Evolutionary conservation across 257 asterid species (phyloP).

Genomic region (Verbascum thapsus): DNA sequence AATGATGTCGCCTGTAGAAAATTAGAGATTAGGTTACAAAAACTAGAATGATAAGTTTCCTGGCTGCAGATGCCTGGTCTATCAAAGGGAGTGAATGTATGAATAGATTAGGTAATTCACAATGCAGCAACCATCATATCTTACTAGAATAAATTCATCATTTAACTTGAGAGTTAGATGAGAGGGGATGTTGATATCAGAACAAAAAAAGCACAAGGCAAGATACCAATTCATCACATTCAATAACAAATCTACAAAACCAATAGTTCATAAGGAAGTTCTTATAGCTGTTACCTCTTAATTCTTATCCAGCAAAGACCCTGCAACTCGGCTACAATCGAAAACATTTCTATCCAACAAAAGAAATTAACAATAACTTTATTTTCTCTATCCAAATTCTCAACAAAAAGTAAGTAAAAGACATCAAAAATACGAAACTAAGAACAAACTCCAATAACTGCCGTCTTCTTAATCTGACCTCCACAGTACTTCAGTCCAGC

Average conservation of each 20-base stretch:
- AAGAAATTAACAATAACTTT: conserved; percentile 33
- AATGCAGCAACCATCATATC: too few species aligned
- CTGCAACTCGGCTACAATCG: conserved; percentile 11
- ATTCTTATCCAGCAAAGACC: too few species aligned
- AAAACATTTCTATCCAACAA: conserved; percentile 22
- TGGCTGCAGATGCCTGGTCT: too few species aligned
- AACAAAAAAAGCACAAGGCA: neutral
- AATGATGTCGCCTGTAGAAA: too few species aligned
- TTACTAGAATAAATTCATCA: too few species aligned
- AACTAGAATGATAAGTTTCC: too few species aligned
- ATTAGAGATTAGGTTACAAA: too few species aligned
- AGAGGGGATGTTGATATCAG: neutral
- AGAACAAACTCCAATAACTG: conserved; percentile 29
- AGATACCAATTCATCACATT: neutral
- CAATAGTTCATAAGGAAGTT: conserved; percentile 3
- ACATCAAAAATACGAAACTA: conserved; percentile 36
- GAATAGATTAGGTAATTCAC: too few species aligned
- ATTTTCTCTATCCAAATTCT: conserved; percentile 33
- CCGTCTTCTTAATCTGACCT: too few species aligned
- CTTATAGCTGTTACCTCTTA: too few species aligned
- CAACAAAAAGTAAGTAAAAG: conserved; percentile 1
- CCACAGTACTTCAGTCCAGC: conserved; percentile 59
- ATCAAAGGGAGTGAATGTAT: too few species aligned
- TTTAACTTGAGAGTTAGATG: too few species aligned
- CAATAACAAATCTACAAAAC: neutral